Percentiles rank a stretch among this genome's conserved stretches.
These are phyloP conservation scores for Diaporthe sp. DNA, from an alignment of 2,329 filamentous ascomycete genomes.

Conservation along the genomic window DNA sequence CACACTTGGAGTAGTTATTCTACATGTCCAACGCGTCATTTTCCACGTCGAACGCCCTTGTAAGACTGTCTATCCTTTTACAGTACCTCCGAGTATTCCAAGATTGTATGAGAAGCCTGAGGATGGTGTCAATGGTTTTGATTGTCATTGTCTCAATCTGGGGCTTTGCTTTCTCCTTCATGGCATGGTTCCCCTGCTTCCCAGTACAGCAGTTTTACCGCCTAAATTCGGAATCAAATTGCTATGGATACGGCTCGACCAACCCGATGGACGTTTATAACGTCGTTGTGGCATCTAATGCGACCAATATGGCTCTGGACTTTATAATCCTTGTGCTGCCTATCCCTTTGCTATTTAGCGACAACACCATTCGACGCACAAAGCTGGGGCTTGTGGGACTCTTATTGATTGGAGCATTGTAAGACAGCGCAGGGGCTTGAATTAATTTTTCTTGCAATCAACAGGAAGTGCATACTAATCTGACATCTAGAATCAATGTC, in stretches of 20 bases:
- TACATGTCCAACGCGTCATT: constrained; percentile 9
- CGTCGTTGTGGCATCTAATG: neutral
- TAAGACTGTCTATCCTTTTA: neutral
- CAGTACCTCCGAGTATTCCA: constrained; percentile 1
- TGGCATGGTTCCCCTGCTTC: constrained; percentile 11
- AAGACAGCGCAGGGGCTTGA: neutral
- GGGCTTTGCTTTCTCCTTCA: neutral
- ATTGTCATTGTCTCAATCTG: neutral
- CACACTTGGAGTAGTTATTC: neutral
- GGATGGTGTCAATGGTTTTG: neutral
- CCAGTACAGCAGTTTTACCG: neutral
- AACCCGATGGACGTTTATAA: neutral
- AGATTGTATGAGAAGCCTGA: neutral
- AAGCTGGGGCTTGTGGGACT: neutral
- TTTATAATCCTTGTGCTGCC: neutral
- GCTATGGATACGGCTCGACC: constrained; percentile 5
- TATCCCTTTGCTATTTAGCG: neutral
- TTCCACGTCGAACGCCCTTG: constrained; percentile 1
- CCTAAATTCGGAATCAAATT: neutral
- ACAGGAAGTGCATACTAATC: neutral
- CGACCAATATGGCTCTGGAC: constrained; percentile 11
- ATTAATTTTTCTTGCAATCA: neutral
- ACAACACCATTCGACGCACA: neutral
- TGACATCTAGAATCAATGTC: constrained; percentile 2
- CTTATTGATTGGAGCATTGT: neutral